These are phyloP conservation scores for Oehlia diaphana DNA, from an alignment of 192 early-diverging fungal species.

Conservation along the genomic window DNA sequence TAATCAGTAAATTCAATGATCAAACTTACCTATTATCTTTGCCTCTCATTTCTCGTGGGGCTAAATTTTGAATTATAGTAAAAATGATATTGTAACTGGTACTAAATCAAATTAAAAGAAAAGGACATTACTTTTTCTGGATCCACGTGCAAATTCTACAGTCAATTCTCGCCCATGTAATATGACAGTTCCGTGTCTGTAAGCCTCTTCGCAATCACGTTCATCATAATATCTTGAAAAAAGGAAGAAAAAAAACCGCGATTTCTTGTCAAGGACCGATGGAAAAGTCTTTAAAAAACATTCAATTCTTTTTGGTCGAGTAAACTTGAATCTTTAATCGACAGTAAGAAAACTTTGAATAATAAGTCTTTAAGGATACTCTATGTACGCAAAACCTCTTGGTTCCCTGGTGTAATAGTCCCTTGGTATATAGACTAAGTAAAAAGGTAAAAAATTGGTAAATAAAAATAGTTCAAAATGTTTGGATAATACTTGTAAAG, in stretches of 20 bases:
- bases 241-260: conserved; percentile 11
- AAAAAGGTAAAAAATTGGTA: background rate
- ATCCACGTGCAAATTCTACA: conserved; percentile 26
- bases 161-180: conserved; percentile 23
- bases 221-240: conserved; percentile 28
- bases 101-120: background rate
- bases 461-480: background rate
- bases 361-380: conserved; percentile 29
- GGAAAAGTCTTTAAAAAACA: conserved; percentile 10
- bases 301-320: background rate
- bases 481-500: background rate
- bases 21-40: conserved; percentile 8
- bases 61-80: background rate
- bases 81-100: background rate
- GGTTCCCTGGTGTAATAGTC: conserved; percentile 26
- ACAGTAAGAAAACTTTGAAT: background rate
- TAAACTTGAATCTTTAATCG: conserved; percentile 13
- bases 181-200: conserved; percentile 2
- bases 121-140: conserved; percentile 10
- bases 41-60: conserved; percentile 28
- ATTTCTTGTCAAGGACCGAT: conserved; percentile 30
- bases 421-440: conserved; percentile 26
- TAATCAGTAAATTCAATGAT: background rate
- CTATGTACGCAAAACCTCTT: conserved; percentile 30
- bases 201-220: conserved; percentile 28